Evolutionary conservation across 768 basidiomycete genomes (phyloP).

Genomic region (Sporobolomyces pararoseus): DNA sequence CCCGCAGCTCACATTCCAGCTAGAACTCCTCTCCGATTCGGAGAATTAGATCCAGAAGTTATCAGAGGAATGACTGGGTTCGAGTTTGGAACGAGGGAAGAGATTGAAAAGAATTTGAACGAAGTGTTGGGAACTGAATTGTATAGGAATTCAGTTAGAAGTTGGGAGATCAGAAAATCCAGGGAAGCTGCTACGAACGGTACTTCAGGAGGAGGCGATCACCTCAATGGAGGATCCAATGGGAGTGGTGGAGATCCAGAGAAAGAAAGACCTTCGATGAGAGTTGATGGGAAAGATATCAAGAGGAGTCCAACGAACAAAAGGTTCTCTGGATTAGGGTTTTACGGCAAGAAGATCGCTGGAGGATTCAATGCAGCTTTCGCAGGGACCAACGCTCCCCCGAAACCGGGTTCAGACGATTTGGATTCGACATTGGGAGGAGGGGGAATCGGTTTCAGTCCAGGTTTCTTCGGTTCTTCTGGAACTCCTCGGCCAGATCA

Average conservation of each 20-base stretch:
- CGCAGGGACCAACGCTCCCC: constrained; percentile 23
- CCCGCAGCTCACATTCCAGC: constrained; percentile 80
- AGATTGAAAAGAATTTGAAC: constrained; percentile 70
- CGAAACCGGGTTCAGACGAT: constrained; percentile 21
- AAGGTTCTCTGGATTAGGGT: constrained; percentile 92
- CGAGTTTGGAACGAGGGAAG: constrained; percentile 85
- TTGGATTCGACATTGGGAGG: constrained; percentile 1
- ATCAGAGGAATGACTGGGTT: constrained; percentile 91
- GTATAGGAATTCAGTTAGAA: constrained; percentile 67
- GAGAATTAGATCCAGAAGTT: constrained; percentile 82
- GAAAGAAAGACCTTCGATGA: constrained; percentile 32
- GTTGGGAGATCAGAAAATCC: constrained; percentile 62
- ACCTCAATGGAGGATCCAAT: too few species aligned
- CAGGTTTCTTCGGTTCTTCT: constrained; percentile 2
- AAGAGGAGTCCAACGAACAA: constrained; percentile 55
- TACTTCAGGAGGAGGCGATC: background rate
- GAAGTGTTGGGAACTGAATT: constrained; percentile 71
- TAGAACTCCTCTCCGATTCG: constrained; percentile 79
- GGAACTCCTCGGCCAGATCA: constrained; percentile 47
- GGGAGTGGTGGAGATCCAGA: constrained; percentile 15
- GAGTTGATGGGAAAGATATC: constrained; percentile 35
- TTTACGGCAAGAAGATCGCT: constrained; percentile 76
- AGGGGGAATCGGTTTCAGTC: background rate
- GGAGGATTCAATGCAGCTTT: constrained; percentile 44
- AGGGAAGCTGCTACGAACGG: background rate